Evolutionary conservation across 2,329 filamentous ascomycete genomes (phyloP), one percentile per base, ranked within the genome.

Genomic region (Paramyrothecium roridum): DNA sequence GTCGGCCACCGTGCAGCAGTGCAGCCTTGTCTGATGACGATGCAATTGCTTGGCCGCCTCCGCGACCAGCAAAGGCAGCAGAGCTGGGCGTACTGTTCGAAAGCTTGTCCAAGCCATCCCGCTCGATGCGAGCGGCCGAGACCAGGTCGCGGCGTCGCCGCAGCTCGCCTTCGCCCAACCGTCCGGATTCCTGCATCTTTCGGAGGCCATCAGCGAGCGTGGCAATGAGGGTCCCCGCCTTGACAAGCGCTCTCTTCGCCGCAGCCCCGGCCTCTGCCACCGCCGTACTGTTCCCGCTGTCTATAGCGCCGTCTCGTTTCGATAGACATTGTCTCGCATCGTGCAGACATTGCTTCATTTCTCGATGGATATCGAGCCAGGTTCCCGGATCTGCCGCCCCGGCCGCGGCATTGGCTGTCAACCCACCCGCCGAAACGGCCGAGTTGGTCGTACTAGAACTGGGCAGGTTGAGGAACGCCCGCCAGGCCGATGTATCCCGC

Each of bases 281-380:
- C 0, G 70, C 72, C 1, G 75, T 71, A 43, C 72, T 76, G 59
- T 74, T 73, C 34, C 71, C 69, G 26, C 67, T 67, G 49, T 74
- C 73, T 8, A 70, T 68, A 12, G 74, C 72, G 3, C 67, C 81
- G 65, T 95, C 90, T 50, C 90, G 76, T 60, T 82, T 77, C 43
- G 88, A 87, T 30, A 95, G 78, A 60, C 83, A 81, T 37, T 80
- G 78, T 72, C 91, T 90, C 71, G 92, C 81, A 65, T 91, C 87
- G 47, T 73, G 70, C 12, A 74, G 58, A 59, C 83, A 80, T 17
- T 78, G 76, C 73, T 92, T 93, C 73, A 93, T 79, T 65, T 92
- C 88, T 23, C 83, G 75, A 66, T 92, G 86, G 54, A 90, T 78
- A 66, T 93, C 90, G 23, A 93, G 73, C 90, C 91, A 95, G 2